These are phyloP conservation scores for Saturnispora silvae DNA, from an alignment of 805 yeast species.

Conservation along the genomic window DNA sequence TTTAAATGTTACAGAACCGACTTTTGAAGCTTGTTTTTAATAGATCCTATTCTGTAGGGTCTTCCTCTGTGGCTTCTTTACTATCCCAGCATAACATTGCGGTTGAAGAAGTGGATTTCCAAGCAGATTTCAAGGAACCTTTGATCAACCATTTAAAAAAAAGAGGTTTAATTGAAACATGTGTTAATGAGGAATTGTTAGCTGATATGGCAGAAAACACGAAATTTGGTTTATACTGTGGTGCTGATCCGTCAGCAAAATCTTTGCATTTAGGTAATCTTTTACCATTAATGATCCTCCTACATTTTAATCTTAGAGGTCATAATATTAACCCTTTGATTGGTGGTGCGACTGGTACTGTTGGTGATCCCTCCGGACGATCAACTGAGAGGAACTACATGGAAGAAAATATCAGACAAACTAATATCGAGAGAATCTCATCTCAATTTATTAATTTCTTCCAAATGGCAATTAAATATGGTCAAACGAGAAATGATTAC, in stretches of 20 bases:
- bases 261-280: conserved; percentile 88
- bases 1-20: not conserved
- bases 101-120: conserved; percentile 16
- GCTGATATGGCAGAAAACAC: conserved; percentile 17
- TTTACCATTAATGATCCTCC: conserved; percentile 71
- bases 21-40: not conserved
- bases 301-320: conserved; percentile 80
- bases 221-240: conserved; percentile 65
- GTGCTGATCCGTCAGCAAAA: conserved; percentile 91
- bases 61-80: conserved; percentile 16
- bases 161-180: conserved; percentile 37
- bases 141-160: conserved; percentile 30
- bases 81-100: conserved; percentile 16
- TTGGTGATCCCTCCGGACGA: conserved; percentile 96
- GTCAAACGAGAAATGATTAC: conserved; percentile 35
- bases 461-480: conserved; percentile 50
- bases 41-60: not conserved
- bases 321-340: conserved; percentile 76
- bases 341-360: conserved; percentile 92
- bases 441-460: conserved; percentile 56
- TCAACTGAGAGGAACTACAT: conserved; percentile 59
- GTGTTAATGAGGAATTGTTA: conserved; percentile 27
- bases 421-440: conserved; percentile 51
- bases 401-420: conserved; percentile 37
- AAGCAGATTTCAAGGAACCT: conserved; percentile 28